Evolutionary conservation across 163 green algal species (phyloP).

Genomic region (Chlorella variabilis): DNA sequence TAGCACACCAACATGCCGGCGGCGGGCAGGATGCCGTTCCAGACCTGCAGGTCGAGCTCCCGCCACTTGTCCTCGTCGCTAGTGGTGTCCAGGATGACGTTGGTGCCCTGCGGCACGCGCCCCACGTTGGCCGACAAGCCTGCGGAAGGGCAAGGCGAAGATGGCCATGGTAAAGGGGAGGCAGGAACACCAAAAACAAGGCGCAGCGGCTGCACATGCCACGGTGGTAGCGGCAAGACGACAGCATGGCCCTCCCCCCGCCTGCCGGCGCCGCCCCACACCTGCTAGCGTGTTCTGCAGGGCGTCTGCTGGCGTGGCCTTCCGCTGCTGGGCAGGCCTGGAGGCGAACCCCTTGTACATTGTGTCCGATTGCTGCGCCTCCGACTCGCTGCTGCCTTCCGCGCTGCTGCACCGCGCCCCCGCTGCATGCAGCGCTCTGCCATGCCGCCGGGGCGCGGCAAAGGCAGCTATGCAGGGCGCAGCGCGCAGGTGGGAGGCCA

Average conservation of each 20-base stretch:
- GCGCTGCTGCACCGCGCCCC: constrained; percentile 17
- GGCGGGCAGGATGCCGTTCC: too few species aligned
- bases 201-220: neutral
- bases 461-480: neutral
- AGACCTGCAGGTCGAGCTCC: constrained; percentile 46
- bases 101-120: constrained; percentile 15
- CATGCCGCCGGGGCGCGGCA: neutral
- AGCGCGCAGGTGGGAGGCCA: neutral
- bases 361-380: constrained; percentile 6
- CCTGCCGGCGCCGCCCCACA: neutral
- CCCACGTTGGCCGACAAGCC: constrained; percentile 15
- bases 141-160: neutral
- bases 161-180: neutral
- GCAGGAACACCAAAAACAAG: neutral
- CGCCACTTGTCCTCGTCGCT: constrained; percentile 43
- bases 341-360: constrained; percentile 37
- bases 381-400: neutral
- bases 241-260: too few species aligned
- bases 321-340: constrained; percentile 30
- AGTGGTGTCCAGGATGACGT: constrained; percentile 42
- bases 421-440: neutral
- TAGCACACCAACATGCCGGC: too few species aligned
- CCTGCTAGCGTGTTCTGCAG: constrained; percentile 39
- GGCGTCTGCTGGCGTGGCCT: constrained; percentile 14
- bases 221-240: too few species aligned